phyloP scores from a whole-genome alignment of 208 protist genomes.

The Novymonas esmeraldas region DNA sequence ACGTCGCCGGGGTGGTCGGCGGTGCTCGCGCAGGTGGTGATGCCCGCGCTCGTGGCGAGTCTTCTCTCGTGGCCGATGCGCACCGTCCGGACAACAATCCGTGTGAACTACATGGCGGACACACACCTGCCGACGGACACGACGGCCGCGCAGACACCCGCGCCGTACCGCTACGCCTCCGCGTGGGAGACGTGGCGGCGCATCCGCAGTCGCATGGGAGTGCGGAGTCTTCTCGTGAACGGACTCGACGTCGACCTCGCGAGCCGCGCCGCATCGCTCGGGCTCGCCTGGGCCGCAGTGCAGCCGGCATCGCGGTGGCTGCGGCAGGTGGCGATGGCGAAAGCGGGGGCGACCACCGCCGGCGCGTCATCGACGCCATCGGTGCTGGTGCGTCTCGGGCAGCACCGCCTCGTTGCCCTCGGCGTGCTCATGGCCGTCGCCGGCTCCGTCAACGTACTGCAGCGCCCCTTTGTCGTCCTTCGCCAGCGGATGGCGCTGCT shows the following conservation, averaged over 20 bases:
- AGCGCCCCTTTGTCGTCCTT: conserved; percentile 48
- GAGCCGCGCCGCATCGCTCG: conserved; percentile 28
- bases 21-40: conserved; percentile 4
- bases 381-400: conserved; percentile 16
- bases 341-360: background rate
- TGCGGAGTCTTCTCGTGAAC: conserved; percentile 29
- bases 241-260: conserved; percentile 46
- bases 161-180: conserved; percentile 10
- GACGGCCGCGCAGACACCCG: conserved; percentile 6
- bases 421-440: conserved; percentile 23
- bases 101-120: conserved; percentile 36
- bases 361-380: background rate
- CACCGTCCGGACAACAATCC: conserved; percentile 21
- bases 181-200: conserved; percentile 6
- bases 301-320: conserved; percentile 30
- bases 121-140: conserved; percentile 6
- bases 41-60: conserved; percentile 10
- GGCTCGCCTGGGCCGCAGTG: conserved; percentile 23
- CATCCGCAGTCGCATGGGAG: conserved; percentile 5
- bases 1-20: background rate
- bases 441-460: conserved; percentile 29
- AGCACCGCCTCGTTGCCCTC: conserved; percentile 20
- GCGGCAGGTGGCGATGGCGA: conserved; percentile 8
- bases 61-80: conserved; percentile 35
- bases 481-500: conserved; percentile 43